Base-by-base conservation (phyloP, 352 stramenopile genomes). In the Phytophthora meadii region DNA sequence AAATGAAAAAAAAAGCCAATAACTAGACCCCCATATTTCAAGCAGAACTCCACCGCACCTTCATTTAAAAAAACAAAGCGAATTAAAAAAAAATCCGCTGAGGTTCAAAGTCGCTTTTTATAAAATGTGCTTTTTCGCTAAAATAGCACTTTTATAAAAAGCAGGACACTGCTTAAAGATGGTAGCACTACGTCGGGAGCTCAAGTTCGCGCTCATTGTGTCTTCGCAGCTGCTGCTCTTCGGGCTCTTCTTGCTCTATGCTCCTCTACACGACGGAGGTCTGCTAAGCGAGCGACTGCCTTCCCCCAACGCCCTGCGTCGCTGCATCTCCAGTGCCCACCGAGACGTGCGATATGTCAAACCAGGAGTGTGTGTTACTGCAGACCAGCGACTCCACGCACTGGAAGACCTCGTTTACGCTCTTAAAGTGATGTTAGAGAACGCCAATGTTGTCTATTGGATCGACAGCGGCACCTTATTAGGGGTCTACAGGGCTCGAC, bases 381-480 rank as follows among this genome's bases (percentile, higher is more conserved):
- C 51, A 7, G 49, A 68, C n/a, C 64, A 85, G 47, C 70, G 80
- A 17, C 47, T 79, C 5, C 50, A 54, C 5, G 61, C 63, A 4
- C 54, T 88, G 37, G 61, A 72, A 46, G 61, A 84, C 44, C 58
- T 88, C 28, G 57, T 87, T 5, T 76, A 75, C 28, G 66, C 65
- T 11, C 60, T 84, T 1, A 74, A 70, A 36, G 56, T 62, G 5
- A 56, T 82, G 46, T 42, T 88, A 3, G 72, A 84, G 27, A 71
- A 70, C 37, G 48, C 61, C 7, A 32, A 70, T 4, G 56, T 84
- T 22, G 68, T 61, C 0, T 90, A 84, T 34, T 90, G 76, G 81
- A 71, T 88, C 36, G 75, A 87, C 54, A 82, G 81, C 50, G 77
- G 77, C 44, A 78, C 79, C 30, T 70, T 90, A 24, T 49, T 88